phyloP scores from a whole-genome alignment of 257 asterid genomes.

The Solanum virginianum region DNA sequence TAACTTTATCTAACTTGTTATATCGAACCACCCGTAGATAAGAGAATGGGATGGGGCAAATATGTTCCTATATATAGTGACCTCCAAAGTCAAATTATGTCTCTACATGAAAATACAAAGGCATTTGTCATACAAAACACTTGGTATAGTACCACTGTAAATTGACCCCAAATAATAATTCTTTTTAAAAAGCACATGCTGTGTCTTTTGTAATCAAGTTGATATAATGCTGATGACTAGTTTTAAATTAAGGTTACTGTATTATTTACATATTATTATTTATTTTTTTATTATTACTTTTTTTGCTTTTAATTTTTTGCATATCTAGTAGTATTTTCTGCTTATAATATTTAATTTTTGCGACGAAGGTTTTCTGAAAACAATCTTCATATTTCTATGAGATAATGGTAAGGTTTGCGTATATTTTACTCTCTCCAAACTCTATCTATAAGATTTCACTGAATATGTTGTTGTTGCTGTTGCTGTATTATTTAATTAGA shows the following conservation, averaged over 20 bases:
- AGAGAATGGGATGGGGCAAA: not conserved
- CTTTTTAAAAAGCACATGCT: conserved; percentile 14
- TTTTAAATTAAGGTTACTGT: not conserved
- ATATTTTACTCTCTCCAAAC: no score
- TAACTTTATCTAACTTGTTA: not conserved
- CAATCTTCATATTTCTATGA: no score
- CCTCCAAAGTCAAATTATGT: not conserved
- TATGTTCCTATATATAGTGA: not conserved
- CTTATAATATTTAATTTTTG: no score
- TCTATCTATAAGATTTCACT: no score
- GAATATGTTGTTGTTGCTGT: no score
- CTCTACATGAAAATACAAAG: not conserved
- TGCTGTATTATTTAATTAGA: not conserved
- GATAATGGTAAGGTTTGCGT: no score
- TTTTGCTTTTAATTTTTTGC: no score
- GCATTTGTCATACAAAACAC: not conserved
- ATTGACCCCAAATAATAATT: not conserved
- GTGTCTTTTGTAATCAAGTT: conserved; percentile 5
- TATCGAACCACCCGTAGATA: not conserved
- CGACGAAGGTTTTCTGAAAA: no score
- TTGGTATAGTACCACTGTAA: not conserved
- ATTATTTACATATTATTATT: no score
- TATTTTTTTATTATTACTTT: no score
- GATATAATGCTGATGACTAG: not conserved
- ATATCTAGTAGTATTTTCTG: no score